Evolutionary conservation across 139 green algal genomes (phyloP), one percentile per base, ranked within the genome.

Genomic region (Nannochloris sp.): DNA sequence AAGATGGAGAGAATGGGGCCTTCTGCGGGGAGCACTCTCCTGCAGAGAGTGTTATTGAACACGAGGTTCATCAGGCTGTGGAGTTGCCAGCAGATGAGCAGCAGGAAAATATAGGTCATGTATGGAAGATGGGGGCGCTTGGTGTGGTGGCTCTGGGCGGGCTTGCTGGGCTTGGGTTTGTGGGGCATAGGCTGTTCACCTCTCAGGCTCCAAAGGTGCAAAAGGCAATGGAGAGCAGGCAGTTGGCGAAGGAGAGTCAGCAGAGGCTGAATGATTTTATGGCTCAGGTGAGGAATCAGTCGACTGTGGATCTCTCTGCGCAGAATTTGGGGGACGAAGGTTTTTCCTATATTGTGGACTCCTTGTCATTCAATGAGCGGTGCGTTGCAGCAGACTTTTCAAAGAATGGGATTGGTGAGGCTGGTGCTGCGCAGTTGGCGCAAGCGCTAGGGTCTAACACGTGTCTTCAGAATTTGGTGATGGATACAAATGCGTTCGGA

Each of bases 281-380:
- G 28, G 73, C 80, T 56, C 62, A 81, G 45, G 64, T 96, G 11
- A 74, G 85, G 5, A 85, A 80, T 53, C 66, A 68, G 29, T 57
- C 73, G 1, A 80, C 66, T 9, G 89, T 80, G 10, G 84, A 96
- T 65, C 62, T 96, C 14, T 86, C 77, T 3, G 84, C 83, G 9
- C 86, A 91, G 74, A 95, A 93, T 72, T 71, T 97, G 25, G 82
- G 87, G 1, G 85, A 95, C 53, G 88, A 97, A 67, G 91, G 91
- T 13, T 81, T 79, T 28, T 79, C 73, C 2, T 96, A 95, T 63
- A 75, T 98, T 16, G 72, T 85, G 1, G 88, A 96, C 61, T 78
- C 78, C 1, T 76, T 97, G 13, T 89, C 90, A 8, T 97, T 95
- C 79, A 98, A 97, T 76, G 83, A 83, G 31, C 66, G 67, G 61